Conservation (phyloP, 2,329 filamentous ascomycete species). For the Alternaria dauci region DNA sequence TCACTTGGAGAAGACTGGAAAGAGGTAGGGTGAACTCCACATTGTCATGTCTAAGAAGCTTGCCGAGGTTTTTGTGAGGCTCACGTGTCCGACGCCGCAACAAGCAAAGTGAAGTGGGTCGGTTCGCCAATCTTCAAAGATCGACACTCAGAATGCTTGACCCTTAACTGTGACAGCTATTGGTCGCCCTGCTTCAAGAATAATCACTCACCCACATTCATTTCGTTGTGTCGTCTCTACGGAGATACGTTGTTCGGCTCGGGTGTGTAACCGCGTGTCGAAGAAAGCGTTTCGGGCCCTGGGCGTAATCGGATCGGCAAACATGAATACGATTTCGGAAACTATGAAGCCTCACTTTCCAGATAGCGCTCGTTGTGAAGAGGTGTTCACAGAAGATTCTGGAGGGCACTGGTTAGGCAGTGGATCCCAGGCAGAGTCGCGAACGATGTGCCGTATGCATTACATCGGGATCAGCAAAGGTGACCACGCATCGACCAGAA, state of each 20-base stretch:
- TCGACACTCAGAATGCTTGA: neutral
- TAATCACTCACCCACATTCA: neutral
- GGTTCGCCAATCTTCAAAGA: neutral
- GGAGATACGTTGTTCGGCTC: neutral
- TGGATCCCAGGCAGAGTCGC: neutral
- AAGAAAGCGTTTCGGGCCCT: neutral
- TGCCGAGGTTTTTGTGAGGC: neutral
- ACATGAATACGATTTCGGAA: neutral
- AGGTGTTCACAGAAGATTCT: neutral
- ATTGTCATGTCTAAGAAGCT: neutral
- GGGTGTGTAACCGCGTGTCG: neutral
- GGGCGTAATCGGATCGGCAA: constrained; percentile 4
- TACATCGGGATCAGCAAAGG: neutral
- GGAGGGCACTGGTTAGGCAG: neutral
- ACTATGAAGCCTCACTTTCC: constrained; percentile 4
- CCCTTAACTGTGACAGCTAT: neutral
- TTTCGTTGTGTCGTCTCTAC: neutral
- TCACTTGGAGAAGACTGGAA: neutral
- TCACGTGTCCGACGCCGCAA: neutral
- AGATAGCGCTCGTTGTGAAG: neutral
- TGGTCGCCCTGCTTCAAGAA: constrained; percentile 1
- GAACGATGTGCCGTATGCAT: constrained; percentile 1
- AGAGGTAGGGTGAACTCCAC: neutral
- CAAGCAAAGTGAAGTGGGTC: constrained; percentile 3
- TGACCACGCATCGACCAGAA: neutral